phyloP scores from a whole-genome alignment of 768 basidiomycete species.

The Dioszegia hungarica region DNA sequence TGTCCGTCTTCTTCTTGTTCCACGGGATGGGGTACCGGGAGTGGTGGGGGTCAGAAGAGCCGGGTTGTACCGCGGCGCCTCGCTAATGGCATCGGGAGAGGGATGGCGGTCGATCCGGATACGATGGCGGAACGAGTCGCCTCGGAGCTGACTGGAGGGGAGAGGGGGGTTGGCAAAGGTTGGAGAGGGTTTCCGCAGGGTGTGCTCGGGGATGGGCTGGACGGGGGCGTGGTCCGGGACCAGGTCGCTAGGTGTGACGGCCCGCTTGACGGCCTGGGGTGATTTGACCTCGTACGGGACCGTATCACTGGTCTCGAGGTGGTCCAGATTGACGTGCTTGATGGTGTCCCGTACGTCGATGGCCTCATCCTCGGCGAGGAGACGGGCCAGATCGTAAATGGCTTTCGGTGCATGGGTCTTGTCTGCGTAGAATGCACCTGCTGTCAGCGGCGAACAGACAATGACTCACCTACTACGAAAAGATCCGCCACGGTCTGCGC shows the following conservation, averaged over 20 bases:
- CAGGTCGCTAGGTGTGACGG: neutral
- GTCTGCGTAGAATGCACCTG: conserved; percentile 29
- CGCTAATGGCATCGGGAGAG: neutral
- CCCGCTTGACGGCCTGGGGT: neutral
- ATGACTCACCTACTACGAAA: conserved; percentile 30
- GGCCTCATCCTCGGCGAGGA: conserved; percentile 24
- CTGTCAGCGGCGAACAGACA: too few relatives aligned
- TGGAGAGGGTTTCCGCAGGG: too few relatives aligned
- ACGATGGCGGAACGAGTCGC: neutral
- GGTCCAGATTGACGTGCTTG: conserved; percentile 19
- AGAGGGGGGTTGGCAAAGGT: too few relatives aligned
- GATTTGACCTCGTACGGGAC: conserved; percentile 13
- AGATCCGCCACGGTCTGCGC: conserved; percentile 63
- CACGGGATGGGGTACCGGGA: neutral
- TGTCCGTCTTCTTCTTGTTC: neutral
- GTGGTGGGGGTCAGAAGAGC: neutral
- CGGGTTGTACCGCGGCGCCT: neutral
- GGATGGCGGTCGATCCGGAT: conserved; percentile 3
- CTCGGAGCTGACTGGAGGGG: neutral
- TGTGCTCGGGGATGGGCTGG: neutral
- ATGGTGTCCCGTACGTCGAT: conserved; percentile 36
- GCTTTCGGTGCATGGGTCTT: conserved; percentile 13
- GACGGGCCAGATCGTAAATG: conserved; percentile 20
- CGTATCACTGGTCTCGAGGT: conserved; percentile 7
- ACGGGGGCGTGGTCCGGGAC: neutral